These are phyloP conservation scores for Diplocarpon rosae DNA, from an alignment of 2,329 filamentous ascomycete species.

Conservation along the genomic window DNA sequence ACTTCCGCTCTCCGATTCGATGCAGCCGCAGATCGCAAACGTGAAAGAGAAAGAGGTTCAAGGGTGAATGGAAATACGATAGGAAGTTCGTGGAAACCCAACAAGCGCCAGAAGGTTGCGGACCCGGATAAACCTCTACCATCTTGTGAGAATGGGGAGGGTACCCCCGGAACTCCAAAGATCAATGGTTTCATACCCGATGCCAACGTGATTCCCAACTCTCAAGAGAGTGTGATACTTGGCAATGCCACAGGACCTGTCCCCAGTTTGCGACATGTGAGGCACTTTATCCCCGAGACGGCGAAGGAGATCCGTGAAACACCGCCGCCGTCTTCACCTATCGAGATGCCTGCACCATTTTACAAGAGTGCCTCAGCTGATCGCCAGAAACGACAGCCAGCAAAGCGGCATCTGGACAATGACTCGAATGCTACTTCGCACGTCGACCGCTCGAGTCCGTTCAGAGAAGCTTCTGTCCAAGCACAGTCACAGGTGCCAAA, in stretches of 20 bases:
- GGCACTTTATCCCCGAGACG: slow-evolving; percentile 12
- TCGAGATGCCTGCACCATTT: neutral
- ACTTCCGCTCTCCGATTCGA: slow-evolving; percentile 25
- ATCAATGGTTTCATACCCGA: slow-evolving; percentile 4
- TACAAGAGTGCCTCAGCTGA: slow-evolving; percentile 14
- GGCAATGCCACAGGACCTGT: slow-evolving; percentile 4
- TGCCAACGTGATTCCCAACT: slow-evolving; percentile 18
- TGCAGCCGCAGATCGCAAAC: slow-evolving; percentile 16
- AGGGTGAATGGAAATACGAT: slow-evolving; percentile 6
- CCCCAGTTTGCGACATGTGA: slow-evolving; percentile 16
- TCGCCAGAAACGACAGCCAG: slow-evolving; percentile 11
- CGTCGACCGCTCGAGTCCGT: slow-evolving; percentile 8
- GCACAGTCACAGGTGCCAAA: slow-evolving; percentile 6
- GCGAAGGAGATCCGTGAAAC: slow-evolving; percentile 10
- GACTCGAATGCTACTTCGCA: slow-evolving; percentile 2
- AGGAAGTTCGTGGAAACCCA: slow-evolving; percentile 12
- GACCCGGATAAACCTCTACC: slow-evolving; percentile 24
- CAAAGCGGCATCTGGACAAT: slow-evolving; percentile 2
- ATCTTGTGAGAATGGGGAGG: slow-evolving; percentile 20
- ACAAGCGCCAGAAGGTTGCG: slow-evolving; percentile 22
- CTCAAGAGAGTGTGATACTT: slow-evolving; percentile 17
- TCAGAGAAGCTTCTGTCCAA: slow-evolving; percentile 6
- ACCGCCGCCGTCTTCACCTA: slow-evolving; percentile 11
- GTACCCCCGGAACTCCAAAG: neutral
- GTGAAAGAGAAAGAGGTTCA: slow-evolving; percentile 15